Percentiles rank a stretch among this genome's conserved stretches.
Evolutionary conservation across 768 basidiomycete species (phyloP).

Genomic region (Boletus subparvulus): DNA sequence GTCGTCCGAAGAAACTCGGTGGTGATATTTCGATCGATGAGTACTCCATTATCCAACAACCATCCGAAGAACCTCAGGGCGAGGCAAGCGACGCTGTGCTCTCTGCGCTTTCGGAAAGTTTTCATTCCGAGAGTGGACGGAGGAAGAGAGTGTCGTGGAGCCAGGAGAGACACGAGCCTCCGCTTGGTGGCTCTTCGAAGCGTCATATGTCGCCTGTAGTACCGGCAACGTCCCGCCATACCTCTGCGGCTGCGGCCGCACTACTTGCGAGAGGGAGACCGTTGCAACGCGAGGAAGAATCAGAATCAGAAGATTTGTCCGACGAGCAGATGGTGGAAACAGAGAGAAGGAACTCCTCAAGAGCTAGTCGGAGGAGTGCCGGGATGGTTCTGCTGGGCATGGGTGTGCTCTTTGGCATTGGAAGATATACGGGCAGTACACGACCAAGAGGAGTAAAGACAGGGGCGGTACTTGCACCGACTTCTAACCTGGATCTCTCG

Average conservation of each 20-base stretch:
- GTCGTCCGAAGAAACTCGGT: conserved; percentile 28
- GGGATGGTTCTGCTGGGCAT: conserved; percentile 80
- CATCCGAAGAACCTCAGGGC: conserved; percentile 32
- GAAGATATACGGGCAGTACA: conserved; percentile 42
- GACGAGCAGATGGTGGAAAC: conserved; percentile 26
- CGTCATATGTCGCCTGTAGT: conserved; percentile 35
- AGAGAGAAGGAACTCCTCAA: conserved; percentile 43
- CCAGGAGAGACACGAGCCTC: conserved; percentile 59
- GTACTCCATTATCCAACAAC: conserved; percentile 10
- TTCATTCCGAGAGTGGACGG: conserved; percentile 68
- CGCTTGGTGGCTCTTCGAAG: conserved; percentile 43
- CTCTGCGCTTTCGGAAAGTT: conserved; percentile 66
- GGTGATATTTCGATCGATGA: conserved; percentile 27
- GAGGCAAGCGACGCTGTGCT: conserved; percentile 54
- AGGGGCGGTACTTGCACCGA: conserved; percentile 48
- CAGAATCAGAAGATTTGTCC: conserved; percentile 22
- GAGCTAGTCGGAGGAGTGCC: conserved; percentile 67
- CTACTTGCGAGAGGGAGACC: conserved; percentile 45
- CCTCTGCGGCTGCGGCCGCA: conserved; percentile 19
- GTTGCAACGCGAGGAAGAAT: conserved; percentile 39
- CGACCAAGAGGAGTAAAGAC: conserved; percentile 34
- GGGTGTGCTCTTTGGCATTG: conserved; percentile 72
- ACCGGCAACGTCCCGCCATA: conserved; percentile 32
- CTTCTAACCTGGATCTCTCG: not conserved
- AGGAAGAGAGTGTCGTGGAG: conserved; percentile 70